Conservation (phyloP, 83 land plant species). For the Thuja plicata region DNA sequence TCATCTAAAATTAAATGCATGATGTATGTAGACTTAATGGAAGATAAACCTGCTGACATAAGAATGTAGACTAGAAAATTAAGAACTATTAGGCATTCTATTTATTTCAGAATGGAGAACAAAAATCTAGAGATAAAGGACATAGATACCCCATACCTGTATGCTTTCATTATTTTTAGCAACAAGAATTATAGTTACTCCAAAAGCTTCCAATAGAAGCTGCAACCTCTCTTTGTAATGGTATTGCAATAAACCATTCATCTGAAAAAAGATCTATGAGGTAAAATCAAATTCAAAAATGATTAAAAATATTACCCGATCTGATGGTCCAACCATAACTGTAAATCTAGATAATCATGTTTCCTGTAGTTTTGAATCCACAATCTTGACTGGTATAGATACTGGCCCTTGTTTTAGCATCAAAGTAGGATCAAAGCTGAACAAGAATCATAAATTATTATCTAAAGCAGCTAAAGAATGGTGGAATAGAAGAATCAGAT, state of each 20-base stretch:
- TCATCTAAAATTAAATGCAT: background rate
- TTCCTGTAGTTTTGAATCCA: slow-evolving; percentile 44
- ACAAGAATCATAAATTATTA: background rate
- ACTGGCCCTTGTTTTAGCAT: slow-evolving; percentile 38
- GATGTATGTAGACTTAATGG: background rate
- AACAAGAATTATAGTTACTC: slow-evolving; percentile 32
- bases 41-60: background rate
- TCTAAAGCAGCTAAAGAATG: background rate
- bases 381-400: slow-evolving; percentile 38
- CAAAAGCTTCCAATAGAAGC: slow-evolving; percentile 36
- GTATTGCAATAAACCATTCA: slow-evolving; percentile 41
- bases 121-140: background rate
- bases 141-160: slow-evolving; percentile 26
- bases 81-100: background rate
- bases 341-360: slow-evolving; percentile 51
- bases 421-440: slow-evolving; percentile 62
- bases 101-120: background rate
- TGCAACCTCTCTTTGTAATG: slow-evolving; percentile 36
- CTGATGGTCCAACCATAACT: slow-evolving; percentile 55
- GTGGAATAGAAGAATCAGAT: background rate
- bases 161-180: slow-evolving; percentile 26
- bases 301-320: slow-evolving; percentile 35
- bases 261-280: background rate
- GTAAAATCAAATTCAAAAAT: background rate
- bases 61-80: background rate